Conservation (phyloP, 1,284 basidiomycete genomes). For the Ceratobasidium sp. region DNA sequence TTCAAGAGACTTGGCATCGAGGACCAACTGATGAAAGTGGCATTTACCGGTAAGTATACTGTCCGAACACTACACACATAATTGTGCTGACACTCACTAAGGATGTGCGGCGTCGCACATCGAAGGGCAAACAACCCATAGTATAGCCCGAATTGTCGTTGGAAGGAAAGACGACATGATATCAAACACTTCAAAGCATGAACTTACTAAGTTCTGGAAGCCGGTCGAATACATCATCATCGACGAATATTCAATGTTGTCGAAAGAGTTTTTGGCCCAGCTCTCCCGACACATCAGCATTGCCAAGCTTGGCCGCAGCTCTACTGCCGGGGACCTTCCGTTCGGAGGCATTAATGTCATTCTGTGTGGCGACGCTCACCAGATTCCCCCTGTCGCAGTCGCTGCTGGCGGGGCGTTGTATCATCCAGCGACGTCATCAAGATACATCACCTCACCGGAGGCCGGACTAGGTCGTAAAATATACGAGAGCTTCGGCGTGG, state of each 20-base stretch:
- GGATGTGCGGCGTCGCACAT: slow-evolving; percentile 56
- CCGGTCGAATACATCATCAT: slow-evolving; percentile 55
- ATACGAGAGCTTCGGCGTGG: slow-evolving; percentile 58
- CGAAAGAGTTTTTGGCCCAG: slow-evolving; percentile 53
- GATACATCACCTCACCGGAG: not conserved
- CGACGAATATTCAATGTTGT: slow-evolving; percentile 59
- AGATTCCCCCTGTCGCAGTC: slow-evolving; percentile 59
- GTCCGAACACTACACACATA: not conserved
- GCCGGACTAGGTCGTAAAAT: slow-evolving; percentile 53
- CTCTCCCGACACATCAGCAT: slow-evolving; percentile 52
- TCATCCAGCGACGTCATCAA: slow-evolving; percentile 41
- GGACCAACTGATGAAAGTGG: slow-evolving; percentile 53
- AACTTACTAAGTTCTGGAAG: slow-evolving; percentile 7
- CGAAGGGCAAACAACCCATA: slow-evolving; percentile 57
- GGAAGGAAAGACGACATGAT: not conserved
- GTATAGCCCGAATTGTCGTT: not conserved
- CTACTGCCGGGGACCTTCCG: slow-evolving; percentile 39
- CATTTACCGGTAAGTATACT: slow-evolving; percentile 56
- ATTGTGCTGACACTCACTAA: not conserved
- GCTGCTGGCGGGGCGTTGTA: slow-evolving; percentile 51
- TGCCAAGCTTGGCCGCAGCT: slow-evolving; percentile 45
- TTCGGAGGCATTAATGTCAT: slow-evolving; percentile 61
- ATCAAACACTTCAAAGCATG: not conserved
- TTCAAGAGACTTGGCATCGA: not conserved
- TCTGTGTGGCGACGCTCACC: slow-evolving; percentile 61